Percentiles rank a stretch among this genome's conserved stretches.
Evolutionary conservation across 192 early-diverging fungal species (phyloP).

Genomic region (Dissophora globulifera): DNA sequence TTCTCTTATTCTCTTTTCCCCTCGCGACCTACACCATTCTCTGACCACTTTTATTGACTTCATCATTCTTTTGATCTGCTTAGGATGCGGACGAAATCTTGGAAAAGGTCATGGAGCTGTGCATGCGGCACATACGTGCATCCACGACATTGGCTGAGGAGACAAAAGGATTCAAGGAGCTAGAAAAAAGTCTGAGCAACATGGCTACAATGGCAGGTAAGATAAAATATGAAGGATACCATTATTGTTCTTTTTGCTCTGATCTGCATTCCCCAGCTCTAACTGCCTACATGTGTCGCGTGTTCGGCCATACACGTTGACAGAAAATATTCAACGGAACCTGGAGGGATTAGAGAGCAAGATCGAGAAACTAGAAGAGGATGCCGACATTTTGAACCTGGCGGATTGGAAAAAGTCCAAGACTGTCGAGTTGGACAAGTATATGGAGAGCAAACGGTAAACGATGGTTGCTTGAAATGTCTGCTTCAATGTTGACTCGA

Average conservation of each 20-base stretch:
- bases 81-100: conserved; percentile 51
- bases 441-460: conserved; percentile 47
- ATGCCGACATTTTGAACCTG: conserved; percentile 15
- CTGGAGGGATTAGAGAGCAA: conserved; percentile 27
- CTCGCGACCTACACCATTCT: no score
- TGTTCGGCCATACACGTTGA: no score
- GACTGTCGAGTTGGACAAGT: conserved; percentile 30
- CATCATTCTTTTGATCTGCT: background rate
- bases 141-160: conserved; percentile 19
- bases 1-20: no score
- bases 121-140: conserved; percentile 18
- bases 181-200: conserved; percentile 26
- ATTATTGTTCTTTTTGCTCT: no score
- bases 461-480: background rate
- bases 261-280: no score
- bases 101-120: conserved; percentile 33
- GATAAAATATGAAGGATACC: no score
- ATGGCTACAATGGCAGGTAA: conserved; percentile 35
- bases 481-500: no score
- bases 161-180: conserved; percentile 17
- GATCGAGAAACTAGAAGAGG: conserved; percentile 33
- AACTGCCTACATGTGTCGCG: no score
- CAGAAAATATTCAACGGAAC: conserved; percentile 45
- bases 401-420: conserved; percentile 44
- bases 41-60: background rate